phyloP scores from a whole-genome alignment of 805 yeast species.

The Debaryomyces tyrocola region DNA sequence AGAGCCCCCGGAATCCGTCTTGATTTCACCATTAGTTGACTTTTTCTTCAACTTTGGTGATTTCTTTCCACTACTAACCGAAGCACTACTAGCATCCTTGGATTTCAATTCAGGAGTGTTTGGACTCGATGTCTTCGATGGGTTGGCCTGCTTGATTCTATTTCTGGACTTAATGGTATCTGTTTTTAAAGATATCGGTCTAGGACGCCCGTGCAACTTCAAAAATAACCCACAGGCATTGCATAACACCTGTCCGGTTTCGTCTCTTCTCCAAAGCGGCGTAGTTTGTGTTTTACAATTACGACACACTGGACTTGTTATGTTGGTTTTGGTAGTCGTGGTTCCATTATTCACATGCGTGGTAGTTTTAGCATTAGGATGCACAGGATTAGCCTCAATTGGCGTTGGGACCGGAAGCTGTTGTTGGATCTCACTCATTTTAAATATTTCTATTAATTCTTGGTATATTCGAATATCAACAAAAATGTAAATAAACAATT shows the following conservation, averaged over 20 bases:
- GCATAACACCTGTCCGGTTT: constrained; percentile 73
- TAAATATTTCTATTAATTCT: background rate
- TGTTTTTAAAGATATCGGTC: constrained; percentile 89
- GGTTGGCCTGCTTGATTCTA: constrained; percentile 61
- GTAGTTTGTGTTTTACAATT: constrained; percentile 92
- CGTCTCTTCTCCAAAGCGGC: constrained; percentile 94
- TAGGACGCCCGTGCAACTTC: constrained; percentile 87
- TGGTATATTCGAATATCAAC: no score
- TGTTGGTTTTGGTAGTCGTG: constrained; percentile 63
- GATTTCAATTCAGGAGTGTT: constrained; percentile 59
- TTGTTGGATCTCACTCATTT: constrained; percentile 19
- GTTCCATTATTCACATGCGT: constrained; percentile 59
- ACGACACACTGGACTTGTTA: constrained; percentile 72
- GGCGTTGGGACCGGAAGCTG: constrained; percentile 13
- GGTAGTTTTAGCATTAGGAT: constrained; percentile 65
- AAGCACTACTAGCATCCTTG: constrained; percentile 34
- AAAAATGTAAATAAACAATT: no score
- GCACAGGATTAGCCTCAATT: constrained; percentile 36
- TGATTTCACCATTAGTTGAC: constrained; percentile 5
- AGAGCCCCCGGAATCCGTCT: constrained; percentile 12
- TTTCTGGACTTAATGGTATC: constrained; percentile 91
- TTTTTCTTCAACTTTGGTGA: constrained; percentile 23
- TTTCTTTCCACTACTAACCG: constrained; percentile 17
- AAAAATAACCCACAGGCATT: constrained; percentile 92
- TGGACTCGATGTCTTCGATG: constrained; percentile 43